Evolutionary conservation across 1,139 yeast genomes (phyloP).

Genomic region (Arxiozyma bovina): DNA sequence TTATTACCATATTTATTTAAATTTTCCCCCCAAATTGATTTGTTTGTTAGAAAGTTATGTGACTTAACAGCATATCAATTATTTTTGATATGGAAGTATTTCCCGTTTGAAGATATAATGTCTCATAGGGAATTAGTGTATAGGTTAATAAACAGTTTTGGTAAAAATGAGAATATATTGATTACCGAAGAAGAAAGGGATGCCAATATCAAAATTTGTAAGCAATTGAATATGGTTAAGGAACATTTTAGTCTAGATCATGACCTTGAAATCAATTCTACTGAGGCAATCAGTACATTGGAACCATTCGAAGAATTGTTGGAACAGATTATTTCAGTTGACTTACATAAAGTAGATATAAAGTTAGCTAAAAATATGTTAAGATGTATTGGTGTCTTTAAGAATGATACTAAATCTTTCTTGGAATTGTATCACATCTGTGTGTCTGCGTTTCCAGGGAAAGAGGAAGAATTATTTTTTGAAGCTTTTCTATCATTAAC

Average conservation of each 20-base stretch:
- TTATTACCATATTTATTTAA: constrained; percentile 13
- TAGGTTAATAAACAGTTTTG: constrained; percentile 10
- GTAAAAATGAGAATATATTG: constrained; percentile 8
- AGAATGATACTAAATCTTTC: constrained; percentile 34
- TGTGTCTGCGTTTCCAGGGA: constrained; percentile 34
- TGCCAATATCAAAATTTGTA: constrained; percentile 2
- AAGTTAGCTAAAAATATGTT: constrained; percentile 21
- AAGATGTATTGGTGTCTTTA: constrained; percentile 36
- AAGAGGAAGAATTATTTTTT: constrained; percentile 33
- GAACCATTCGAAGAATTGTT: constrained; percentile 9
- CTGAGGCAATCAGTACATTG: not conserved
- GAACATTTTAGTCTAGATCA: not conserved
- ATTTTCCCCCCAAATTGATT: constrained; percentile 8
- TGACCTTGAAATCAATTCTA: not conserved
- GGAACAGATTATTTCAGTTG: constrained; percentile 8
- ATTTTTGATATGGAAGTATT: constrained; percentile 8
- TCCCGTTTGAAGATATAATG: constrained; percentile 9
- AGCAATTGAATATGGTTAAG: not conserved
- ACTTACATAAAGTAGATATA: constrained; percentile 10
- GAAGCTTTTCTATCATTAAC: constrained; percentile 35
- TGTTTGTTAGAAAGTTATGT: constrained; percentile 8
- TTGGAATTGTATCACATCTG: constrained; percentile 43
- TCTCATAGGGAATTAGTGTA: constrained; percentile 9
- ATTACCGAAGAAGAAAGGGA: constrained; percentile 13
- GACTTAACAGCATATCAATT: constrained; percentile 13